These are phyloP conservation scores for Athelia psychrophila DNA, from an alignment of 1,284 basidiomycete genomes.

Conservation along the genomic window DNA sequence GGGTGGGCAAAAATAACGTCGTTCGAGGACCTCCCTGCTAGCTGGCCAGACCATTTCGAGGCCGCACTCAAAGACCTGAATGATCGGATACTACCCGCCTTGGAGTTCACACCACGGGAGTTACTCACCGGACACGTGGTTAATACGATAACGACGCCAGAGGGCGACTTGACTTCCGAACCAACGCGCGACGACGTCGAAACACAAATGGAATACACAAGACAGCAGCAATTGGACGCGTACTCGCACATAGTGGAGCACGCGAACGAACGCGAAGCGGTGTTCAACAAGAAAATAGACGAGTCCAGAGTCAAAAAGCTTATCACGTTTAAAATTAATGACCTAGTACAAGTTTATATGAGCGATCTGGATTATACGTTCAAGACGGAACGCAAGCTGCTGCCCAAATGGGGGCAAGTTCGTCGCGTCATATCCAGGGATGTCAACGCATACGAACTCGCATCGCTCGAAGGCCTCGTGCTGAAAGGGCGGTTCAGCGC, in stretches of 20 bases:
- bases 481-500: neutral
- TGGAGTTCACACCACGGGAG: conserved; percentile 11
- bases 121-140: conserved; percentile 8
- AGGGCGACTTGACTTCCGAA: neutral
- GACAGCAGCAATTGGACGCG: neutral
- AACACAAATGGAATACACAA: neutral
- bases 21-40: neutral
- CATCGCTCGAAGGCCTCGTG: neutral
- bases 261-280: neutral
- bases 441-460: neutral
- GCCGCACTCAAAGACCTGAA: conserved; percentile 9
- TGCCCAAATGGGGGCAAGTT: neutral
- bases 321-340: neutral
- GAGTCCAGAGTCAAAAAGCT: neutral
- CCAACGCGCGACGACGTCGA: neutral
- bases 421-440: neutral
- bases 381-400: neutral
- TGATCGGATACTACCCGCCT: conserved; percentile 8
- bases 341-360: neutral
- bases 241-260: neutral
- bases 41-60: conserved; percentile 12
- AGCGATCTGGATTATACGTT: neutral
- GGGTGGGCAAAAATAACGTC: neutral
- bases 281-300: neutral
- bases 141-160: neutral